These are phyloP conservation scores for Gaertneriomyces semiglobifer DNA, from an alignment of 192 early-diverging fungal genomes.

Conservation along the genomic window DNA sequence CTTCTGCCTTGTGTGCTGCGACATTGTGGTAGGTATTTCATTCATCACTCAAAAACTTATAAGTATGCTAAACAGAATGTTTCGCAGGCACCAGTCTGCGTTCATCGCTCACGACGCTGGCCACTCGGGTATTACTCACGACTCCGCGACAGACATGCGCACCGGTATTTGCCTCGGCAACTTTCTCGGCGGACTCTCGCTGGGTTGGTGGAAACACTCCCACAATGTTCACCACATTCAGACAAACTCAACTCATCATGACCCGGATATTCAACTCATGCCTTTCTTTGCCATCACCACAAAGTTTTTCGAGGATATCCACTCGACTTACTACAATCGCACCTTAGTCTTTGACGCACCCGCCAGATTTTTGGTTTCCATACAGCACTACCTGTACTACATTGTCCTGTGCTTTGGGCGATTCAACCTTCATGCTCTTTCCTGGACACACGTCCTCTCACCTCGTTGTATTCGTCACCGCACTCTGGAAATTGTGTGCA, in stretches of 20 bases:
- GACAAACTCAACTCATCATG: slow-evolving; percentile 90
- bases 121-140: slow-evolving; percentile 83
- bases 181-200: slow-evolving; percentile 78
- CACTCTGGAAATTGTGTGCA: slow-evolving; percentile 66
- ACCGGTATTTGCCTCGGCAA: slow-evolving; percentile 80
- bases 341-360: slow-evolving; percentile 72
- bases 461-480: slow-evolving; percentile 44
- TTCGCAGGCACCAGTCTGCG: slow-evolving; percentile 75
- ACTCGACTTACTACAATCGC: slow-evolving; percentile 84
- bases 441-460: slow-evolving; percentile 61
- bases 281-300: slow-evolving; percentile 89
- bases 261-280: slow-evolving; percentile 96
- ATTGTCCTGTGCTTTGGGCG: slow-evolving; percentile 79
- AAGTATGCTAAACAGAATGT: no score
- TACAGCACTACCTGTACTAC: slow-evolving; percentile 87
- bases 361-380: slow-evolving; percentile 70
- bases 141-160: slow-evolving; percentile 66
- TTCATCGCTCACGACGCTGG: slow-evolving; percentile 92
- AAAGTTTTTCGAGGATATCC: slow-evolving; percentile 71
- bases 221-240: slow-evolving; percentile 97
- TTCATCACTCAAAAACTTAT: no score
- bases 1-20: slow-evolving; percentile 21
- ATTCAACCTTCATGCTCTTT: slow-evolving; percentile 83
- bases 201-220: slow-evolving; percentile 96
- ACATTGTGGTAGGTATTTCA: slow-evolving; percentile 44